phyloP scores from a whole-genome alignment of 2,329 filamentous ascomycete genomes.

The Zalaria sp. region DNA sequence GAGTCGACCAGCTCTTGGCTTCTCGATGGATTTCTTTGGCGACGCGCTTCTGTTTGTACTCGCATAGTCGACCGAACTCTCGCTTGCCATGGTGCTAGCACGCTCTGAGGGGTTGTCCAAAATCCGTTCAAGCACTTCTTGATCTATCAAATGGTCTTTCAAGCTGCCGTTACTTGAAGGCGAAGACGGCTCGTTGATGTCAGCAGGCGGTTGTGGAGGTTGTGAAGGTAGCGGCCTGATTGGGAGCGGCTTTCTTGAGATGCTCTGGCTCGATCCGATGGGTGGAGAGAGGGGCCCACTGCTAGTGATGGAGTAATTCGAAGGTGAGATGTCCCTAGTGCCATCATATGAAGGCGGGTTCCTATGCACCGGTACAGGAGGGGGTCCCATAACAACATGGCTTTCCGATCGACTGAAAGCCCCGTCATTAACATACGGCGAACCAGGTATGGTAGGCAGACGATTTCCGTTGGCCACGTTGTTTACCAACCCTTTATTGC shows the following conservation, averaged over 20 bases:
- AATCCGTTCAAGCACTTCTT: constrained; percentile 26
- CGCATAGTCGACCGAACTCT: constrained; percentile 59
- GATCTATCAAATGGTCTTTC: constrained; percentile 29
- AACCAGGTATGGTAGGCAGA: constrained; percentile 32
- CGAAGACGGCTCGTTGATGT: constrained; percentile 1
- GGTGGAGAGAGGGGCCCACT: not conserved
- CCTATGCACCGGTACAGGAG: constrained; percentile 10
- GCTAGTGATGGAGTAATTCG: not conserved
- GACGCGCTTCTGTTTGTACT: constrained; percentile 39
- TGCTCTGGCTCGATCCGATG: not conserved
- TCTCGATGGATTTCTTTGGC: constrained; percentile 41
- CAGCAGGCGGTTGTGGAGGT: not conserved
- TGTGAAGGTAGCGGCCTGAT: not conserved
- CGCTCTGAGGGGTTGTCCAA: constrained; percentile 14
- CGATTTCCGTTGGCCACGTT: constrained; percentile 16
- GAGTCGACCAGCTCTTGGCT: constrained; percentile 63
- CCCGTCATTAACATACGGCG: constrained; percentile 25
- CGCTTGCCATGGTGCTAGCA: constrained; percentile 25
- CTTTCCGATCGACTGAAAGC: constrained; percentile 12
- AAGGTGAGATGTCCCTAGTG: too few species aligned
- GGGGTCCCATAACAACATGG: constrained; percentile 12
- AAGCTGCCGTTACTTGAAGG: constrained; percentile 27
- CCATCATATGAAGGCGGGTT: not conserved
- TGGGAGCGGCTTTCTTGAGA: constrained; percentile 1
- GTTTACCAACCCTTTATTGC: constrained; percentile 31